These are phyloP conservation scores for Biancaea sappan DNA, from an alignment of 306 rosid species.

Conservation along the genomic window DNA sequence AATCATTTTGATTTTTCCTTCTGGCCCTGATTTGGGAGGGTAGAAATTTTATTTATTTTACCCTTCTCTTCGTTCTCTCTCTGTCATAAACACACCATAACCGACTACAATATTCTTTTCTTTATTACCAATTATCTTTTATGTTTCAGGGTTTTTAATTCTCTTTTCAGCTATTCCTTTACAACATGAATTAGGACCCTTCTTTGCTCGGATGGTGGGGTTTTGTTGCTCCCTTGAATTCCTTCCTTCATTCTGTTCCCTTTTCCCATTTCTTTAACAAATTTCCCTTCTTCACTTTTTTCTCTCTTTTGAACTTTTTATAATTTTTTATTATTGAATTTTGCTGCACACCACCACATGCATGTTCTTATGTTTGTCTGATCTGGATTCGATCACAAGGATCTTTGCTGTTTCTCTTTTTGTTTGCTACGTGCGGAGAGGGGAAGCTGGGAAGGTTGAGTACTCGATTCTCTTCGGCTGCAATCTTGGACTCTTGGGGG, in stretches of 20 bases:
- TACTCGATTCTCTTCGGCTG: conserved; percentile 35
- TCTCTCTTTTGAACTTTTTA: background rate
- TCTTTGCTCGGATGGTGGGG: conserved; percentile 68
- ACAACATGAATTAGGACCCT: conserved; percentile 41
- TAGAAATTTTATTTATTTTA: background rate
- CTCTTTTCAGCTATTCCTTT: conserved; percentile 42
- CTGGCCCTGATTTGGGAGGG: background rate
- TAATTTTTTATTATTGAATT: conserved; percentile 34
- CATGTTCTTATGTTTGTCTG: conserved; percentile 86
- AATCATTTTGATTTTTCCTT: background rate
- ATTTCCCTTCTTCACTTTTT: conserved; percentile 31
- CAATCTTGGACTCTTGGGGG: conserved; percentile 52
- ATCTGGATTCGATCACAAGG: conserved; percentile 98
- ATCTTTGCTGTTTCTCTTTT: conserved; percentile 60
- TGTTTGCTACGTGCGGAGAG: conserved; percentile 48
- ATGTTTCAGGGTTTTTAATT: conserved; percentile 34
- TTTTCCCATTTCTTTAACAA: conserved; percentile 29
- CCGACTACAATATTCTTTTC: conserved; percentile 33
- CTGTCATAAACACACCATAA: background rate
- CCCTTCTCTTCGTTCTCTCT: background rate
- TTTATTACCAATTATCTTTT: conserved; percentile 21
- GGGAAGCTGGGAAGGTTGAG: conserved; percentile 53
- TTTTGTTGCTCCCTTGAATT: conserved; percentile 54
- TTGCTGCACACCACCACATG: conserved; percentile 68
- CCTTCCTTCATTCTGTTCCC: conserved; percentile 48